Evolutionary conservation across 2,329 filamentous ascomycete species (phyloP), one percentile per base, ranked within the genome.

Genomic region (Hypoxylon sp.): DNA sequence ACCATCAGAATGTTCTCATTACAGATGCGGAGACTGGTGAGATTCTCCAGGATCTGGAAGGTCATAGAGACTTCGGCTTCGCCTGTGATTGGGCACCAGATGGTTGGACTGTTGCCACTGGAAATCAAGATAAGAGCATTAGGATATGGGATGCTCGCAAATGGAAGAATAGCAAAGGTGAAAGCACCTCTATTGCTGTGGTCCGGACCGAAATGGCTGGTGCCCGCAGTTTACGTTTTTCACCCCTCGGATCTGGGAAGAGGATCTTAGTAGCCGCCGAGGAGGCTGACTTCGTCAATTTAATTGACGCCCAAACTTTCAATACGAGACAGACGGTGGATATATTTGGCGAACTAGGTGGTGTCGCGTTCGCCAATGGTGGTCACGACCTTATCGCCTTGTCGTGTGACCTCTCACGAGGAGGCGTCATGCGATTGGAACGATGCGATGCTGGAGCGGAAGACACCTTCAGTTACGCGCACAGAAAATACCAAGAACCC

Each of bases 21-120:
- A 87, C 88, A 13, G 87, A 92, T 68, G 89, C 92, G 10, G 91
- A 93, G 61, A 89, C 86, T 11, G 89, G 91, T 13, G 81, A 85
- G 65, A 83, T 82, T 61, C 84, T 86, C 69, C 84, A 90, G 71
- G 80, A 81, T 26, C 85, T 94, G 1, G 79, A 82, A 3, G 90
- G 90, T 1, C 91, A 94, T 75, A 83, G 83, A 13, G 92, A 94
- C 75, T 92, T 86, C 72, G 91, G 89, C 1, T 95, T 94, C 74
- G 89, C 92, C 1, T 94, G 91, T 74, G 92, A 91, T 71, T 95
- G 92, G 92, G 90, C 92, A 17, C 89, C 91, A 58, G 90, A 94
- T 76, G 92, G 92, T 33, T 89, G 90, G 81, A 91, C 90, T 11
- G 86, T 94, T 19, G 92, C 92, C 11, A 94, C 92, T 0, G 92